Percentiles rank a stretch among this genome's conserved stretches.
These are phyloP conservation scores for Oldenlandia corymbosa DNA, from an alignment of 257 asterid genomes.

Conservation along the genomic window DNA sequence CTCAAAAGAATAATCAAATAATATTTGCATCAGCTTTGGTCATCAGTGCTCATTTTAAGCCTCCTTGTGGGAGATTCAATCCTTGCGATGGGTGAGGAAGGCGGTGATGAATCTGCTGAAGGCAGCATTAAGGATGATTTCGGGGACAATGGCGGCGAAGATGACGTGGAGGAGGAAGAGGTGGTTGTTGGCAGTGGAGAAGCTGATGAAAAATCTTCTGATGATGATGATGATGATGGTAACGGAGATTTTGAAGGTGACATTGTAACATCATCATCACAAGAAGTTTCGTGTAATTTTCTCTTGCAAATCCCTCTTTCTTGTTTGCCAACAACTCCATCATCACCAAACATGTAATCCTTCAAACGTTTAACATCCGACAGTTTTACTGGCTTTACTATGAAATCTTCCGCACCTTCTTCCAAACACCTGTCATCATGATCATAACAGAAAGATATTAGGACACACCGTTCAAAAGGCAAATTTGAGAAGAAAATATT, in stretches of 20 bases:
- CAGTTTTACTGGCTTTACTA: conserved; percentile 80
- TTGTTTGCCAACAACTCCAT: conserved; percentile 24
- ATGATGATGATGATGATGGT: not conserved
- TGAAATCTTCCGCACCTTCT: conserved; percentile 95
- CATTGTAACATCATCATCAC: conserved; percentile 15
- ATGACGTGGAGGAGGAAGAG: conserved; percentile 19
- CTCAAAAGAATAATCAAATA: not conserved
- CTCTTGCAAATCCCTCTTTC: conserved; percentile 55
- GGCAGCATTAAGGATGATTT: conserved; percentile 9
- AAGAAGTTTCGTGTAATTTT: conserved; percentile 42
- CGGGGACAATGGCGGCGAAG: conserved; percentile 26
- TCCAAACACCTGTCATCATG: conserved; percentile 62
- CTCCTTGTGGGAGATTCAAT: conserved; percentile 46
- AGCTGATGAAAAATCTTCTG: conserved; percentile 28
- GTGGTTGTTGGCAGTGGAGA: conserved; percentile 23
- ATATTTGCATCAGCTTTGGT: conserved; percentile 3
- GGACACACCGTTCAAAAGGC: too few relatives aligned
- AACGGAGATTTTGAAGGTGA: conserved; percentile 38
- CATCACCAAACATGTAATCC: conserved; percentile 68
- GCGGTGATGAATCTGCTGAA: conserved; percentile 19
- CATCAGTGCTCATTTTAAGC: conserved; percentile 26
- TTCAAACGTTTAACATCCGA: conserved; percentile 75
- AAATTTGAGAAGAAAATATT: too few relatives aligned
- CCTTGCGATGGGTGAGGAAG: conserved; percentile 34
- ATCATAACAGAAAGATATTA: conserved; percentile 2